Percentiles rank a stretch among this genome's conserved stretches.
These are phyloP conservation scores for Metarhizium brunneum DNA, from an alignment of 2,329 filamentous ascomycete species.

Conservation along the genomic window DNA sequence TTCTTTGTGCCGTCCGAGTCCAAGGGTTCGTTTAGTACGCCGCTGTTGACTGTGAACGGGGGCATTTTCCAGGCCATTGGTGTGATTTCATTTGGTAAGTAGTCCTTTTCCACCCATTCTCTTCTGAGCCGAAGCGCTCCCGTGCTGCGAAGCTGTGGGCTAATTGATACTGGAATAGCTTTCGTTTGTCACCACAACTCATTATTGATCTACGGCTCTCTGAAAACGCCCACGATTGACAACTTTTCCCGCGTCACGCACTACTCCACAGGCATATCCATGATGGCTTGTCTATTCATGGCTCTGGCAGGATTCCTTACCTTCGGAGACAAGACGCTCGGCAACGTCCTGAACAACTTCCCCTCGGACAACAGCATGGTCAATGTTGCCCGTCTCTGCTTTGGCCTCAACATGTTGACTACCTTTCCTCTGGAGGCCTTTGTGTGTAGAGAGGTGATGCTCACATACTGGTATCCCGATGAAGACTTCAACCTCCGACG, in stretches of 20 bases:
- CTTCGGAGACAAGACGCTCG: slow-evolving; percentile 84
- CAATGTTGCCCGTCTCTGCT: slow-evolving; percentile 88
- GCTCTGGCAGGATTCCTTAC: slow-evolving; percentile 83
- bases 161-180: slow-evolving; percentile 24
- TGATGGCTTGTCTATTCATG: slow-evolving; percentile 85
- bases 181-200: slow-evolving; percentile 86
- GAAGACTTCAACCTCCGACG: slow-evolving; percentile 73
- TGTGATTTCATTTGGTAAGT: slow-evolving; percentile 89
- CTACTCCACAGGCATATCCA: slow-evolving; percentile 81
- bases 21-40: slow-evolving; percentile 60
- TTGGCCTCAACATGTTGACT: slow-evolving; percentile 97
- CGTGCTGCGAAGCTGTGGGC: neutral
- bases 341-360: slow-evolving; percentile 98
- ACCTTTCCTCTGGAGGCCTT: slow-evolving; percentile 94
- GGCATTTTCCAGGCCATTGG: slow-evolving; percentile 95
- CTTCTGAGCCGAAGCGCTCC: neutral
- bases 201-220: slow-evolving; percentile 90
- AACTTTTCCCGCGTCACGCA: slow-evolving; percentile 91
- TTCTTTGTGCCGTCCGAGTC: slow-evolving; percentile 61
- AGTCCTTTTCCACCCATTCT: neutral
- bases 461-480: slow-evolving; percentile 64
- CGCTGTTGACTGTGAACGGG: slow-evolving; percentile 67
- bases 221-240: slow-evolving; percentile 89
- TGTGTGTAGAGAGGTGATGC: slow-evolving; percentile 94
- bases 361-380: slow-evolving; percentile 84